These are phyloP conservation scores for Coemansia guatemalensis DNA, from an alignment of 192 early-diverging fungal genomes.

Conservation along the genomic window DNA sequence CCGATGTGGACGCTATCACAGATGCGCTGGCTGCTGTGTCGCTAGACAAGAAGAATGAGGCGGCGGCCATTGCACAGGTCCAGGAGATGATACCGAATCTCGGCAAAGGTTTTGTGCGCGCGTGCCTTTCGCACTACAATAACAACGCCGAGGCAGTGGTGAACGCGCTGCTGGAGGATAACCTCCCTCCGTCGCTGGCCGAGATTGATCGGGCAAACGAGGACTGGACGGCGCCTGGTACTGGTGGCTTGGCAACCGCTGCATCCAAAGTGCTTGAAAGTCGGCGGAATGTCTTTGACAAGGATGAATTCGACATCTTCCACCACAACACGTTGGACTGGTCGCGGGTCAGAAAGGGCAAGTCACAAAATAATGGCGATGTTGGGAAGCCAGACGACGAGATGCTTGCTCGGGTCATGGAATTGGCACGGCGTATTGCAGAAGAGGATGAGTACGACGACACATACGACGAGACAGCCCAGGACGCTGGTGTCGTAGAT, in stretches of 20 bases:
- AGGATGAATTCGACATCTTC: conserved; percentile 94
- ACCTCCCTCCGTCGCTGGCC: conserved; percentile 65
- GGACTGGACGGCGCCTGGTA: conserved; percentile 10
- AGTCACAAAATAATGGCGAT: conserved; percentile 38
- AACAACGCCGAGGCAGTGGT: conserved; percentile 72
- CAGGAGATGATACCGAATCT: conserved; percentile 87
- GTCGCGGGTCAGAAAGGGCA: conserved; percentile 69
- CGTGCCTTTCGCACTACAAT: conserved; percentile 69
- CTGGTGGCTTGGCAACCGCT: not conserved
- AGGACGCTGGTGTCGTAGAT: conserved; percentile 59
- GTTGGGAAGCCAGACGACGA: conserved; percentile 16
- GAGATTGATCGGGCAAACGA: conserved; percentile 63
- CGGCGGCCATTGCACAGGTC: conserved; percentile 71
- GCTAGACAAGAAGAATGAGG: not conserved
- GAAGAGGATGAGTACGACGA: conserved; percentile 94
- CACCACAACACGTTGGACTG: conserved; percentile 60
- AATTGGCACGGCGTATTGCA: conserved; percentile 49
- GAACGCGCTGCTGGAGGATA: conserved; percentile 76
- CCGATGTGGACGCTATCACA: conserved; percentile 7
- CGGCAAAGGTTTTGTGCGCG: conserved; percentile 88
- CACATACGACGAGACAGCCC: conserved; percentile 77
- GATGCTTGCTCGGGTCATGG: conserved; percentile 40
- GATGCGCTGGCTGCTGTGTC: conserved; percentile 13
- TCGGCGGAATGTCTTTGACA: conserved; percentile 86
- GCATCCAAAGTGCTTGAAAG: conserved; percentile 44